These are phyloP conservation scores for Penicillium ochrochloron DNA, from an alignment of 495 filamentous ascomycete genomes.

Conservation along the genomic window DNA sequence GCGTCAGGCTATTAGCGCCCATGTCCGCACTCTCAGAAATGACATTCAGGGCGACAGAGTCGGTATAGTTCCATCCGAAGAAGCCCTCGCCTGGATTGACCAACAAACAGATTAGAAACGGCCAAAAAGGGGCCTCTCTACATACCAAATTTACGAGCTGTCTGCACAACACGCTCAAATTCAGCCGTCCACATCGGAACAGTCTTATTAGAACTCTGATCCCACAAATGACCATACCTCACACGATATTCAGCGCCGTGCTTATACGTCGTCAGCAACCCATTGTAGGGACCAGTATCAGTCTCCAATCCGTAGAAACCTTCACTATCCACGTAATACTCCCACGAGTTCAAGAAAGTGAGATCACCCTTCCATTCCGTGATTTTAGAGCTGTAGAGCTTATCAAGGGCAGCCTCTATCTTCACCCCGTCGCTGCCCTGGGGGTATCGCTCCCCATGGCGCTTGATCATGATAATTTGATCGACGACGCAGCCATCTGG, in stretches of 20 bases:
- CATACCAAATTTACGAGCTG: conserved; percentile 52
- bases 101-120: background rate
- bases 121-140: background rate
- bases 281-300: conserved; percentile 55
- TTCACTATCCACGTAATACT: conserved; percentile 51
- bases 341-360: conserved; percentile 54
- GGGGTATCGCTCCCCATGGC: conserved; percentile 59
- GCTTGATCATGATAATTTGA: conserved; percentile 38
- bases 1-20: conserved; percentile 58
- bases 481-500: conserved; percentile 30
- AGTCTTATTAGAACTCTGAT: conserved; percentile 21
- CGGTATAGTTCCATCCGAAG: conserved; percentile 52
- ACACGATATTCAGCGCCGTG: conserved; percentile 47
- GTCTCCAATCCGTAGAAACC: conserved; percentile 33
- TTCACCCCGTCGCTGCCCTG: conserved; percentile 1
- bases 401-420: conserved; percentile 24
- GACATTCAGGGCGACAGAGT: conserved; percentile 43
- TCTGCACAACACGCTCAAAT: conserved; percentile 55
- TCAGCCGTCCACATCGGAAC: conserved; percentile 53
- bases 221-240: conserved; percentile 50
- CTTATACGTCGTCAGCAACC: conserved; percentile 48
- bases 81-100: conserved; percentile 43
- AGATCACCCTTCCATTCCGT: conserved; percentile 45
- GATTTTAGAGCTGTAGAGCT: conserved; percentile 23
- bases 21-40: conserved; percentile 49